Evolutionary conservation across 257 asterid species (phyloP), one percentile per base, ranked within the genome.

Genomic region (Solanum clarkiae): DNA sequence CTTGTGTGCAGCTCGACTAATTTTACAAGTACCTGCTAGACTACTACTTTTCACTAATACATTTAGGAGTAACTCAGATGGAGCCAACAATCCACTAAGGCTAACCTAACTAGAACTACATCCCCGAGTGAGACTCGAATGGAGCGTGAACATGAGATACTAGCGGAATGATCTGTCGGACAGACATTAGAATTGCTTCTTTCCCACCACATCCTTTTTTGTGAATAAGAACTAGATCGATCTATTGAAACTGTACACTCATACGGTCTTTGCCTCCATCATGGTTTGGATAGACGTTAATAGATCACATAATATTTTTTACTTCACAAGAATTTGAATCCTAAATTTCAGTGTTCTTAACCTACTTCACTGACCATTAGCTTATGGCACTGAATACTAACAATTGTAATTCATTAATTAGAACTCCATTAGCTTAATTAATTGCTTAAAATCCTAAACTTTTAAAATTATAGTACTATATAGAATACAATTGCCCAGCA

Each of bases 341-440:
- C 6, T 5, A 63, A 0, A 63, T 13, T 63, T 63, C 1, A 13
- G 6, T 1, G 26, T 63, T 24, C 13, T 63, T 0, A 13, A 24
- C 20, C 0, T 13, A 24, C 1, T 14, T 2, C 1, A 26, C 1
- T 26, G 0, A 63, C 1, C 5, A 63, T 4, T 26, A 3, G 0
- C 2, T 29, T 1, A 29, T 11, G 1, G 0, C 0, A 3, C 10
- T 60, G 5, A 60, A 60, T n/a, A 60, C 0, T 60, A 7, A 4
- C 18, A 9, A 4, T 70, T 18, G 17, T 18, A 70, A 40, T 40
- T 70, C 42, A 9, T 40, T 40, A 70, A 32, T 32, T 32, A 32
- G 36, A 2, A 3, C 36, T 32, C 32, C 16, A 70, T 70, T 70
- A 40, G 10, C 10, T 70, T 70, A 70, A 70, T 12, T 12, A 70